These are phyloP conservation scores for Trichoderma semiorbis DNA, from an alignment of 2,329 filamentous ascomycete species.

Conservation along the genomic window DNA sequence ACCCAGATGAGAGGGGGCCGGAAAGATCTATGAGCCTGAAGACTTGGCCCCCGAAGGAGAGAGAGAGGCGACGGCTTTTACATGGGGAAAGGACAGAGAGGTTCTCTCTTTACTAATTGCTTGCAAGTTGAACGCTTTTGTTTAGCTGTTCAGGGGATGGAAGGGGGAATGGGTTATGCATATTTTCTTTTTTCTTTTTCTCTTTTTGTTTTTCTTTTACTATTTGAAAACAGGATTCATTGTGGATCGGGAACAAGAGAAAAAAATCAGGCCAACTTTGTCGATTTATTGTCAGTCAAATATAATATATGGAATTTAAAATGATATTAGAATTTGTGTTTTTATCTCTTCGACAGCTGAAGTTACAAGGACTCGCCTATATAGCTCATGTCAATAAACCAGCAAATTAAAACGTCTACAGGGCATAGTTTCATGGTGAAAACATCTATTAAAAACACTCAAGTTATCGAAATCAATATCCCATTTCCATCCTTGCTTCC, in stretches of 20 bases:
- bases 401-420: background rate
- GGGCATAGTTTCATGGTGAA: background rate
- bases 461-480: background rate
- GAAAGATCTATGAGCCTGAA: background rate
- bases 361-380: too few species aligned
- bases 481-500: background rate
- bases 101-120: background rate
- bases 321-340: background rate
- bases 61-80: background rate
- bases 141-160: background rate
- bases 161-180: background rate
- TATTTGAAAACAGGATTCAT: background rate
- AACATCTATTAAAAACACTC: background rate
- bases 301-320: background rate
- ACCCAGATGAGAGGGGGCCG: background rate
- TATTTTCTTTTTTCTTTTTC: background rate
- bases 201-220: background rate
- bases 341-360: too few species aligned
- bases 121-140: background rate
- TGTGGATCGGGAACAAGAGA: constrained; percentile 2
- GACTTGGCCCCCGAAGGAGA: background rate
- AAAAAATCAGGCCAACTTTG: background rate
- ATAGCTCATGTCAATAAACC: background rate
- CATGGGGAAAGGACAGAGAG: background rate
- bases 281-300: background rate